Percentiles rank a stretch among this genome's conserved stretches.
Conservation (phyloP, 1,139 yeast genomes). For the Blastobotrys persicus region DNA sequence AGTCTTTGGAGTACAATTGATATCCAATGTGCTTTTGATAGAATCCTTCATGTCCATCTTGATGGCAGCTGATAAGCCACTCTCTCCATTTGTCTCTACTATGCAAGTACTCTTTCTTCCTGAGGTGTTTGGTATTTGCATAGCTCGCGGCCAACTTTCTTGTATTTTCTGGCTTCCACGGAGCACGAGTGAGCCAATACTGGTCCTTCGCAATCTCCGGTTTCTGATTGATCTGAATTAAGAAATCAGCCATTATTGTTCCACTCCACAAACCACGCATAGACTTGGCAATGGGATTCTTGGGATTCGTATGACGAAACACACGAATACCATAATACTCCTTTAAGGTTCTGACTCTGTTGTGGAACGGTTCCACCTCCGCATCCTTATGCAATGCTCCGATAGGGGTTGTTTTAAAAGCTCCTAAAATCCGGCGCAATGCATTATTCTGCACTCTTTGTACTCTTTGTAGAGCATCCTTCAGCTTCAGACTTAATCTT, state of each 20-base stretch:
- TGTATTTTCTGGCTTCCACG: background rate
- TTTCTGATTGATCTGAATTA: background rate
- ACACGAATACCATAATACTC: conserved; percentile 2
- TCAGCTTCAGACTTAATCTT: background rate
- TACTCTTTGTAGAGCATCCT: background rate
- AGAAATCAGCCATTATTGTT: conserved; percentile 4
- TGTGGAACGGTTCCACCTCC: conserved; percentile 1
- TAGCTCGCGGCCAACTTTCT: background rate
- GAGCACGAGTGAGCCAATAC: background rate
- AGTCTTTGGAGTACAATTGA: background rate
- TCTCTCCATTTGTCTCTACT: conserved; percentile 4
- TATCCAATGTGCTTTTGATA: conserved; percentile 1
- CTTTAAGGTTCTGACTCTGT: background rate
- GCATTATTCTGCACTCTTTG: conserved; percentile 2
- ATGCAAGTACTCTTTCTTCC: background rate
- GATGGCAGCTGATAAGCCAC: background rate
- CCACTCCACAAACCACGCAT: background rate
- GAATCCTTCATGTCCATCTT: conserved; percentile 1
- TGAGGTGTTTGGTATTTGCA: background rate
- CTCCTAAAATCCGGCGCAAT: background rate
- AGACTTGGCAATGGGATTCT: background rate
- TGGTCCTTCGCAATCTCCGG: background rate
- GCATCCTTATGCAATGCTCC: conserved; percentile 2
- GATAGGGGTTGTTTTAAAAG: background rate
- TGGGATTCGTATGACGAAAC: background rate